Base-by-base conservation (phyloP, 805 yeast species). In the Cephaloascus fragrans region DNA sequence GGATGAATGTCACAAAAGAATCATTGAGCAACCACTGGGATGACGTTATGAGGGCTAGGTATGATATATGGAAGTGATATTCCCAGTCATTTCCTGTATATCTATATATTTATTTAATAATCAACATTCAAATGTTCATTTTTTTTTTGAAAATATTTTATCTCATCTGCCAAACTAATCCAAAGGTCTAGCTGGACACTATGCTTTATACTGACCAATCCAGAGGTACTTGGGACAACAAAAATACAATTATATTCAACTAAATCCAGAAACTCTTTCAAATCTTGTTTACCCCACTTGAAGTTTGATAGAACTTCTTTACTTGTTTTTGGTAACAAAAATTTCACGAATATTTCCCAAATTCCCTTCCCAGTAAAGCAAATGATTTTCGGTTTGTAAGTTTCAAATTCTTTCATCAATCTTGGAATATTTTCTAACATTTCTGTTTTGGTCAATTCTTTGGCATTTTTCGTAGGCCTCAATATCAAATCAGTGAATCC, bases 181-280 rank as follows among this genome's bases (percentile, higher is more conserved):
- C 87, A 81, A 15, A 70, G 45, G 3, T 41, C 47, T 37, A 74
- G 49, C 49, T 77, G 77, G 32, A 63, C 67, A 0, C 56, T 59
- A 40, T 59, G 61, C 20, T 64, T 57, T 49, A 77, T 58, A 8
- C 80, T 69, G 6, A 80, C 89, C 5, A 83, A 55, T 2, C 90
- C 90, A 4, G 87, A 80, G 0, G 89, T 81, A 35, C 78, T 78
- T 2, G 89, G 88, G 19, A 81, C 68, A 4, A 83, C 87, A 53
- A 67, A 77, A 4, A 50, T 41, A n/a, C 50, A 42, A 10, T 41
- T 55, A 45, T 19, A 41, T 19, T 35, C 45, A 37, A 52, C 43
- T 15, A 41, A 41, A 3, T 40, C 18, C 20, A 44, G 33, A 19
- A 61, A 41, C 33, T 15, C 39, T n/a, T n/a, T n/a, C 45, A 52